phyloP scores from a whole-genome alignment of 106 monocot genomes.

The Dioscorea alata region DNA sequence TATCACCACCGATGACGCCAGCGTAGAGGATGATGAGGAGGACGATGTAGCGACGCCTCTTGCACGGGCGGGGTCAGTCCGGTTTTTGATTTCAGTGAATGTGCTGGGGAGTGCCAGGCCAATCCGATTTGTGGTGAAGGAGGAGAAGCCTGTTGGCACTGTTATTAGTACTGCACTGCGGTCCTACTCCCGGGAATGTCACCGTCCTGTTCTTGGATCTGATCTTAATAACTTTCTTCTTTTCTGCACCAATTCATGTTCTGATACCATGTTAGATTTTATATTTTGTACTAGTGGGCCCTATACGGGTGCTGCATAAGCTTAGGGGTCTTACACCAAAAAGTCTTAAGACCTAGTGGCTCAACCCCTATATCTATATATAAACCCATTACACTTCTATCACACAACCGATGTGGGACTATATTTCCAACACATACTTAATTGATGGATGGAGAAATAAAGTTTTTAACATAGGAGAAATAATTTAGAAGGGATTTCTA shows the following conservation, averaged over 20 bases:
- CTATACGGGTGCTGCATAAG: too few relatives aligned
- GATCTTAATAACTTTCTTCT: conserved; percentile 49
- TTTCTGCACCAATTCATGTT: conserved; percentile 38
- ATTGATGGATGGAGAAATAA: too few relatives aligned
- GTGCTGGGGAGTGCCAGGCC: conserved; percentile 65
- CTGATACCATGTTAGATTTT: too few relatives aligned
- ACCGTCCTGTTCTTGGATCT: conserved; percentile 65
- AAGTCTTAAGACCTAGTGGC: too few relatives aligned
- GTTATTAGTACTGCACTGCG: conserved; percentile 48
- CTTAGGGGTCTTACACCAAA: too few relatives aligned
- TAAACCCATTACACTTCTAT: too few relatives aligned
- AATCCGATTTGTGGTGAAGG: conserved; percentile 55
- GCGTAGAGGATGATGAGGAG: neutral
- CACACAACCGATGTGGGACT: too few relatives aligned
- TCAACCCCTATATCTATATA: too few relatives aligned
- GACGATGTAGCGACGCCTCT: neutral
- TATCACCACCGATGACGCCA: conserved; percentile 5
- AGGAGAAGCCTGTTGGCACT: conserved; percentile 41
- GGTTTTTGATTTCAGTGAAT: conserved; percentile 53
- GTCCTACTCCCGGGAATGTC: conserved; percentile 56
- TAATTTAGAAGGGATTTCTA: too few relatives aligned
- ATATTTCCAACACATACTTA: too few relatives aligned
- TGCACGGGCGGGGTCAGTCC: neutral
- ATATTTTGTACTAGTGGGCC: too few relatives aligned
- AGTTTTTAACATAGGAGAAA: too few relatives aligned